Evolutionary conservation across 495 filamentous ascomycete genomes (phyloP).

Genomic region (Hypomontagnella submonticulosa): DNA sequence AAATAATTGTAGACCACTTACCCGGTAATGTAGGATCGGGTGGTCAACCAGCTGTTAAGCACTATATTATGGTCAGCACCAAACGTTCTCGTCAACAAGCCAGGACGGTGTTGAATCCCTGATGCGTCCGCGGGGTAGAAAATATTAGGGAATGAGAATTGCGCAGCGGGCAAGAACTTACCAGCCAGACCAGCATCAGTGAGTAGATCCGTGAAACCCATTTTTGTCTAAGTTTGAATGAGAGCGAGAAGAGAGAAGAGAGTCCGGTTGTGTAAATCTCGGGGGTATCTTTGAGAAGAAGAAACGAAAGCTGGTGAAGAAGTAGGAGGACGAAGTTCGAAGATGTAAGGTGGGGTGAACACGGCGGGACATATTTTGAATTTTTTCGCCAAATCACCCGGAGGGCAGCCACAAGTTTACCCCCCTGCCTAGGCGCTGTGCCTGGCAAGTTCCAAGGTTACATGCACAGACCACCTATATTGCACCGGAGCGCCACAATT

Average conservation of each 20-base stretch:
- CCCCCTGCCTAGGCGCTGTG: constrained; percentile 1
- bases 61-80: constrained; percentile 64
- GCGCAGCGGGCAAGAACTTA: constrained; percentile 52
- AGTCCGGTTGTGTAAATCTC: constrained; percentile 32
- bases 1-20: constrained; percentile 63
- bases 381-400: constrained; percentile 41
- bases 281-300: constrained; percentile 45
- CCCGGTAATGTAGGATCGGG: constrained; percentile 94
- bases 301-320: constrained; percentile 42
- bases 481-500: too few relatives aligned
- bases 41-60: constrained; percentile 89
- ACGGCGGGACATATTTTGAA: constrained; percentile 43
- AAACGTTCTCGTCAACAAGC: too few relatives aligned
- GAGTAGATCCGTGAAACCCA: constrained; percentile 96
- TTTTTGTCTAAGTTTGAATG: constrained; percentile 52
- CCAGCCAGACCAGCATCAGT: constrained; percentile 86
- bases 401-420: constrained; percentile 31
- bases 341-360: constrained; percentile 49
- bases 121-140: too few relatives aligned
- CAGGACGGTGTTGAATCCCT: too few relatives aligned
- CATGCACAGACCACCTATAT: background rate
- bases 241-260: constrained; percentile 28
- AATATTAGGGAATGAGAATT: too few relatives aligned
- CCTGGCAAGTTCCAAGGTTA: background rate
- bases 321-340: constrained; percentile 25